phyloP scores from a whole-genome alignment of 306 rosid genomes.

The Senna siamea region DNA sequence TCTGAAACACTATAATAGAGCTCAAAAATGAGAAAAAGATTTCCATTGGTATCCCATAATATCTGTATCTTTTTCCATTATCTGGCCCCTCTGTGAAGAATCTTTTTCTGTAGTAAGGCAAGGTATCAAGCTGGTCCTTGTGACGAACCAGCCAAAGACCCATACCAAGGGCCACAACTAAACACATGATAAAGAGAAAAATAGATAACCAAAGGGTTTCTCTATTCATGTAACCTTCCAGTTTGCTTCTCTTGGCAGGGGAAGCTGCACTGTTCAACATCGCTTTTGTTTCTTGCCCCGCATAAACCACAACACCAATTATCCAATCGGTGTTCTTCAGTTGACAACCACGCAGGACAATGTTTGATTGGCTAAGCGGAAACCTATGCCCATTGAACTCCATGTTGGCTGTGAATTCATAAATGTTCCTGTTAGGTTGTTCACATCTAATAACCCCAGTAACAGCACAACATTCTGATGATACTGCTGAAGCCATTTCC shows the following conservation, averaged over 20 bases:
- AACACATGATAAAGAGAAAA: slow-evolving; percentile 82
- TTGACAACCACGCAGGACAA: slow-evolving; percentile 96
- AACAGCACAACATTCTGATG: slow-evolving; percentile 54
- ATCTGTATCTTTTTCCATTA: slow-evolving; percentile 61
- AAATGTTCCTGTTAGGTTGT: slow-evolving; percentile 89
- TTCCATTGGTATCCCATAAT: slow-evolving; percentile 89
- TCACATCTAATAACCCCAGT: slow-evolving; percentile 83
- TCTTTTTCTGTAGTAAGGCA: slow-evolving; percentile 86
- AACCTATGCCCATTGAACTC: slow-evolving; percentile 68
- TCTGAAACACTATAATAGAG: slow-evolving; percentile 95
- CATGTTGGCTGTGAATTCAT: slow-evolving; percentile 92
- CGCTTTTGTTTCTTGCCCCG: slow-evolving; percentile 97
- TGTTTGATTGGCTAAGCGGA: slow-evolving; percentile 90
- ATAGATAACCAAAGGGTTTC: slow-evolving; percentile 90
- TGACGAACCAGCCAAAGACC: slow-evolving; percentile 82
- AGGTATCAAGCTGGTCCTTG: slow-evolving; percentile 68
- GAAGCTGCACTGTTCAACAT: slow-evolving; percentile 95
- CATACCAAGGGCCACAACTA: slow-evolving; percentile 87
- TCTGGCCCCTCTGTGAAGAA: slow-evolving; percentile 51
- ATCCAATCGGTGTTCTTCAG: slow-evolving; percentile 96
- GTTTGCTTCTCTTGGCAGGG: slow-evolving; percentile 89
- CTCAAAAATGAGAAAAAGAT: slow-evolving; percentile 91
- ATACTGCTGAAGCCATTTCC: slow-evolving; percentile 68
- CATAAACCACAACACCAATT: slow-evolving; percentile 96
- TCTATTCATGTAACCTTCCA: slow-evolving; percentile 89